phyloP scores from a whole-genome alignment of 306 rosid genomes.

The Gynostemma pentaphyllum region DNA sequence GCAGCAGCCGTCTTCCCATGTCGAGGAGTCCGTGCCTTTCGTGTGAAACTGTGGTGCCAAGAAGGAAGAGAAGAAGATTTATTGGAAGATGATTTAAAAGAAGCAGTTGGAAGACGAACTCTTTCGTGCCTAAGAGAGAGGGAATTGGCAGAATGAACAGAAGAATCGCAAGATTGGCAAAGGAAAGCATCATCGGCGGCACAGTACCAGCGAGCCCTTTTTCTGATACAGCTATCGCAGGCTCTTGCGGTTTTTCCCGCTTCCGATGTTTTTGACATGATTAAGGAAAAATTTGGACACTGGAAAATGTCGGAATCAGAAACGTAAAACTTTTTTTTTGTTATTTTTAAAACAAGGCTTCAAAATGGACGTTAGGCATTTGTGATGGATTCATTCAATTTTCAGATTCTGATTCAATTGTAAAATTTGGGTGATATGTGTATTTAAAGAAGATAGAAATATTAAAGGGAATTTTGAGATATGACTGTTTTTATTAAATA shows the following conservation, averaged over 20 bases:
- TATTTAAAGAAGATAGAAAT: too few species aligned
- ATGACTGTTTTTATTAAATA: too few species aligned
- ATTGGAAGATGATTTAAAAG: not conserved
- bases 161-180: constrained; percentile 69
- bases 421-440: too few species aligned
- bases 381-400: too few species aligned
- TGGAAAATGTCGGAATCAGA: too few species aligned
- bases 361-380: too few species aligned
- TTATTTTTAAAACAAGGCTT: too few species aligned
- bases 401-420: too few species aligned
- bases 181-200: constrained; percentile 96
- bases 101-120: constrained; percentile 47
- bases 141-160: constrained; percentile 76
- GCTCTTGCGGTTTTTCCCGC: constrained; percentile 83
- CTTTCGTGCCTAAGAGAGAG: constrained; percentile 64
- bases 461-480: too few species aligned
- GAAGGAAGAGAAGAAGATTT: constrained; percentile 28
- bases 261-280: constrained; percentile 33
- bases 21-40: constrained; percentile 70
- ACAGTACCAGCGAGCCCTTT: constrained; percentile 91
- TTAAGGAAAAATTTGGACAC: too few species aligned
- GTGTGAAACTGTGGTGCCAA: constrained; percentile 60
- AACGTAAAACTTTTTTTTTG: too few species aligned
- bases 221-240: constrained; percentile 76
- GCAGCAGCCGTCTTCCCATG: constrained; percentile 22